Base-by-base conservation (phyloP, 805 yeast species). In the Myxozyma lipomycoides region DNA sequence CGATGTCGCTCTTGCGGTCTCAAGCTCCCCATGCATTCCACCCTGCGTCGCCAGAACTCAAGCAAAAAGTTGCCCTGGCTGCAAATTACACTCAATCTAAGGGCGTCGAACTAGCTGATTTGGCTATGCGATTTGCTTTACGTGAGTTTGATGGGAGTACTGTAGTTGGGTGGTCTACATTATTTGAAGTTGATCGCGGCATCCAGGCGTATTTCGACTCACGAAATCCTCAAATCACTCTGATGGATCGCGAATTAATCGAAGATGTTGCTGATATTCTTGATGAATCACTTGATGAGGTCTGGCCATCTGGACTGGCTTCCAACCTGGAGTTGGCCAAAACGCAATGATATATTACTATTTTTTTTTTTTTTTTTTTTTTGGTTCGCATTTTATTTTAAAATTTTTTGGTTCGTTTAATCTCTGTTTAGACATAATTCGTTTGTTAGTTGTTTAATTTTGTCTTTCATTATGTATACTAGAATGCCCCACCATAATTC, bases 1-100 rank as follows among this genome's bases (percentile, higher is more conserved):
- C 90, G 48, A 90, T 90, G 98, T 86, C 96, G 3, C 67, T 90
- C 49, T 72, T 90, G 49, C 75, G 95, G 52, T 76, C 84, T 0
- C 81, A 75, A 22, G 71, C 74, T 30, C 83, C 95, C 0, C 83
- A 78, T 56, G 62, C 73, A 1, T 91, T 89, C 75, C 97, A 90
- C 62, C 97, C 96, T 0, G 93, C 87, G 2, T 70, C 82, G 0
- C 60, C 66, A 15, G 77, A 66, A n/a, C 70, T 90, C 55, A 81
- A 76, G 55, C 69, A 70, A 1, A 61, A 66, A 38, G 75, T 77
- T 12, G 61, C 64, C 26, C 56, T 63, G 41, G 80, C 78, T 0
- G 82, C 81, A 1, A 63, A 68, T 28, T 68, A 70, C 23, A 70
- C 79, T 30, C 76, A 81, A 0, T 53, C 67, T 2, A 61, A 76